Evolutionary conservation across 345 rosid species (phyloP), one percentile per base, ranked within the genome.

Genomic region (Physaria fendleri): DNA sequence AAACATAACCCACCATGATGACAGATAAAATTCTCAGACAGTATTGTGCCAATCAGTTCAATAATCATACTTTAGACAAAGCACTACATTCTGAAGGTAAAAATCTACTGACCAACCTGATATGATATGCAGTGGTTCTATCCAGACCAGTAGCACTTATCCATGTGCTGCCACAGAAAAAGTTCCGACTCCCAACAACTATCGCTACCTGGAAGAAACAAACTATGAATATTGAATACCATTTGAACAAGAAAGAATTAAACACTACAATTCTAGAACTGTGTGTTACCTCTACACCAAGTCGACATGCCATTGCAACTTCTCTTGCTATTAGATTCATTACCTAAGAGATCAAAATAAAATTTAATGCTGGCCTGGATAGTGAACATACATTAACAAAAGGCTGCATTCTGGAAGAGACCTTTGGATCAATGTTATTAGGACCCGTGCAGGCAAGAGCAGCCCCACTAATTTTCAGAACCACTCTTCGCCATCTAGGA

Each of bases 141-240:
- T 87, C 96, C 72, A 85, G 73, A 38, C 92, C 88, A 17, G 87
- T 83, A 30, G 91, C 83, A 46, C 85, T 72, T 16, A 91, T 79
- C 96, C 96, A 88, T 0, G 91, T 68, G 53, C 83, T 79, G 37
- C 96, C 82, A 64, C 91, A 83, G 58, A 91, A 88, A 59, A 87
- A 79, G 66, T 91, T 88, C 35, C 96, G 78, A 59, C 89, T 87
- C 51, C 98, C 98, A 75, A 91, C 87, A 58, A 88, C 94, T 65
- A 90, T 79, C 3, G 96, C 94, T 30, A 87, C 87, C 97, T 90
- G 66, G 5, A 72, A 64, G 46, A 71, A 28, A 53, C 30, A 46
- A 25, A 28, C 20, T 8, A 68, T 42, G 0, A 10, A 33, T 24
- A n/a, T n/a, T 42, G 0, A 10, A 33, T 24, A n/a, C 14, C 49